A percentile compares a stretch with the other conserved stretches of the same genome.
Conservation (phyloP, 768 basidiomycete species). For the Candolleomyces aberdarensis region DNA sequence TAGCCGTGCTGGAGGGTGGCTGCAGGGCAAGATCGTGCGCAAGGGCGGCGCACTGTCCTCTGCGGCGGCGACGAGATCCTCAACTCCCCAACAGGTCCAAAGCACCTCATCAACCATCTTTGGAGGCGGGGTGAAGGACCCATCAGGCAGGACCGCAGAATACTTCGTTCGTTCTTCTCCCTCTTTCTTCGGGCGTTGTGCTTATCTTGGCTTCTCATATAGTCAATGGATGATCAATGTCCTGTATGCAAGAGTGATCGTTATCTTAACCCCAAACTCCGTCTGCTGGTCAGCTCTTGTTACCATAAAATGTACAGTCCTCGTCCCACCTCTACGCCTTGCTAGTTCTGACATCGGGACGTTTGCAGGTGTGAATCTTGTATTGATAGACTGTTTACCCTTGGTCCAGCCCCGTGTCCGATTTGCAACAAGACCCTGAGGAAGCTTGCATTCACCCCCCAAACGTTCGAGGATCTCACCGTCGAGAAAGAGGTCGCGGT, state of each 20-base stretch:
- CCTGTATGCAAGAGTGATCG: slow-evolving; percentile 97
- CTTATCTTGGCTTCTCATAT: not conserved
- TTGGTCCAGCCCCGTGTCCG: slow-evolving; percentile 95
- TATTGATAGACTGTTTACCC: slow-evolving; percentile 92
- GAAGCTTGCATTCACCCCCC: slow-evolving; percentile 92
- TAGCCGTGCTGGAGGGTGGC: slow-evolving; percentile 47
- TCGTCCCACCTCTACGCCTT: slow-evolving; percentile 3
- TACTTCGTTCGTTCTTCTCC: slow-evolving; percentile 58
- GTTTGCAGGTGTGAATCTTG: slow-evolving; percentile 90
- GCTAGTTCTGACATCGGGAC: not conserved
- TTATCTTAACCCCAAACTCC: slow-evolving; percentile 91
- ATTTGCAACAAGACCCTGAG: slow-evolving; percentile 84
- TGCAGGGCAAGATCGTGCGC: slow-evolving; percentile 73
- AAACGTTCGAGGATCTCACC: slow-evolving; percentile 88
- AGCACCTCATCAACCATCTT: slow-evolving; percentile 73
- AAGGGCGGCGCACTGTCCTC: slow-evolving; percentile 53
- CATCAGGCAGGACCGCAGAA: slow-evolving; percentile 76
- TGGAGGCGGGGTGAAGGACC: slow-evolving; percentile 84
- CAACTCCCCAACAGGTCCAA: slow-evolving; percentile 63
- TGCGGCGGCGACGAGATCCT: slow-evolving; percentile 51
- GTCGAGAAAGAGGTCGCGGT: slow-evolving; percentile 96
- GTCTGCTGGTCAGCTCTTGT: slow-evolving; percentile 91
- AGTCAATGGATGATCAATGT: slow-evolving; percentile 93
- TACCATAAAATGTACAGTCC: slow-evolving; percentile 89
- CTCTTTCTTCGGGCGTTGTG: not conserved